Percentiles rank a stretch among this genome's conserved stretches.
phyloP scores from a whole-genome alignment of 257 asterid species.

The Ilex aquifolium region DNA sequence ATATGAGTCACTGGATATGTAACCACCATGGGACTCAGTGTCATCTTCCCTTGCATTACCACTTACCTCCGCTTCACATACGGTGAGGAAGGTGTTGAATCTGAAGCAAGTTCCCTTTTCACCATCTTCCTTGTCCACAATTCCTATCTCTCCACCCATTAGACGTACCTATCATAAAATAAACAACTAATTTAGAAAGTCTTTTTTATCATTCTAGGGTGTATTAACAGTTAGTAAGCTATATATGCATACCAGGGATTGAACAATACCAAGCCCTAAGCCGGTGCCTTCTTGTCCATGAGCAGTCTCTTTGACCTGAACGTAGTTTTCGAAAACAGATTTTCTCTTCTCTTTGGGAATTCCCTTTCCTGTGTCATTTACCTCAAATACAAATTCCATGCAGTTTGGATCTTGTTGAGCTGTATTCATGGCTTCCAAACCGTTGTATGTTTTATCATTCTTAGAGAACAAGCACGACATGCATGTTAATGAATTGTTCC shows the following conservation, averaged over 20 bases:
- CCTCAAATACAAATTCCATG: constrained; percentile 63
- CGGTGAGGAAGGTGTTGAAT: constrained; percentile 32
- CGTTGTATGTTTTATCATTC: constrained; percentile 13
- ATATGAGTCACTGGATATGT: constrained; percentile 13
- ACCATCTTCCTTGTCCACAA: constrained; percentile 50
- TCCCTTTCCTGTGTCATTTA: constrained; percentile 72
- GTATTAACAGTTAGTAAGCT: neutral
- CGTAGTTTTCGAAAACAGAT: constrained; percentile 69
- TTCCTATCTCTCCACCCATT: constrained; percentile 72
- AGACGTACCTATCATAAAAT: constrained; percentile 41
- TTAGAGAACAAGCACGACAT: constrained; percentile 23
- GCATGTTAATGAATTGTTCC: constrained; percentile 16
- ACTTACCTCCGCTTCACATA: constrained; percentile 5
- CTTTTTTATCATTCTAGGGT: neutral
- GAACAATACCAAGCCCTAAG: constrained; percentile 77
- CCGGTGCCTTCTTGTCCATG: constrained; percentile 63
- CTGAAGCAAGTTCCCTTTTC: constrained; percentile 60
- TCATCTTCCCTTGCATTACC: constrained; percentile 20
- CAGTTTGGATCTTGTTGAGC: constrained; percentile 34
- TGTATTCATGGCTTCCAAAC: constrained; percentile 17
- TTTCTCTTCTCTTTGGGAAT: constrained; percentile 62
- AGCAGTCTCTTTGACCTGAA: constrained; percentile 60
- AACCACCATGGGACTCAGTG: constrained; percentile 18
- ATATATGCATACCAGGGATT: constrained; percentile 46
- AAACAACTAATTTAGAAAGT: neutral